phyloP scores from a whole-genome alignment of 139 green algal species.

The Microglena sp. region DNA sequence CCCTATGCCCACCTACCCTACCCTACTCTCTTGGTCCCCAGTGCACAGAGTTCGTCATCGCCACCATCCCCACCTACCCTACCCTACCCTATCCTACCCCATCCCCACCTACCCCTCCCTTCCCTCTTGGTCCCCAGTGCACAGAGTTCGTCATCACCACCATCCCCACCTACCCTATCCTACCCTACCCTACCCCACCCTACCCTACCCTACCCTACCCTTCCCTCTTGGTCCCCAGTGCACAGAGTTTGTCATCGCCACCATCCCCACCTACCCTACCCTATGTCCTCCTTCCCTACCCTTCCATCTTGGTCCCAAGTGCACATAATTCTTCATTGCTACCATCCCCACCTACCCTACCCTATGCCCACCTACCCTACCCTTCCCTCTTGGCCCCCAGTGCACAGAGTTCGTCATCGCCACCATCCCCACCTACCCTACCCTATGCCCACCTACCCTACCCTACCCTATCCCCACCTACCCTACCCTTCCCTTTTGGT shows the following conservation, averaged over 20 bases:
- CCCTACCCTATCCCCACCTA: too few species aligned
- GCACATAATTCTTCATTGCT: too few species aligned
- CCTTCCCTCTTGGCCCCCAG: not conserved
- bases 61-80: conserved; percentile 93
- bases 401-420: conserved; percentile 95
- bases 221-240: conserved; percentile 5
- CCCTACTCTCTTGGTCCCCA: too few species aligned
- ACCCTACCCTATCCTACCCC: too few species aligned
- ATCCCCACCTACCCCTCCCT: not conserved
- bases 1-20: too few species aligned
- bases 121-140: conserved; percentile 2
- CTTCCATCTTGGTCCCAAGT: too few species aligned
- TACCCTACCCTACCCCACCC: too few species aligned
- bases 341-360: too few species aligned
- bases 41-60: conserved; percentile 94
- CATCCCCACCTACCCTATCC: conserved; percentile 93
- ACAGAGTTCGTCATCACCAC: conserved; percentile 98
- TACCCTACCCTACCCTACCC: too few species aligned
- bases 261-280: conserved; percentile 93
- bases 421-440: conserved; percentile 93
- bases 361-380: not conserved
- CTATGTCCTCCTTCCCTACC: too few species aligned
- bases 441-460: too few species aligned
- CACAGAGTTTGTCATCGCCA: conserved; percentile 97
- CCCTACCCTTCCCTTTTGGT: not conserved